Evolutionary conservation across 1,139 yeast species (phyloP).

Genomic region (Candida mesenterica): DNA sequence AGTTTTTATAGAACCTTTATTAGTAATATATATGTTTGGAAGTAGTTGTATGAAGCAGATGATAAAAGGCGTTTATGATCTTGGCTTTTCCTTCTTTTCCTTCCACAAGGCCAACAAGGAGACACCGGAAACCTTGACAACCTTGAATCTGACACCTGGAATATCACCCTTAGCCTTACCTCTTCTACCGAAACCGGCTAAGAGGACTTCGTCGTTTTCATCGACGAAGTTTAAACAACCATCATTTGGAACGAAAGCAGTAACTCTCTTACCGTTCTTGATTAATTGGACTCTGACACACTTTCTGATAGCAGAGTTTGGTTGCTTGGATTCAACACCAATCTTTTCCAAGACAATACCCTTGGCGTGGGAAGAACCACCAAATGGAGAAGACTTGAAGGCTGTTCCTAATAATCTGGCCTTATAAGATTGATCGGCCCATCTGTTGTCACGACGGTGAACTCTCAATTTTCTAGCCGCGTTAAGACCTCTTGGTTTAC

Average conservation of each 20-base stretch:
- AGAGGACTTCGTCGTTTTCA: conserved; percentile 98
- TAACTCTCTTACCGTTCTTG: conserved; percentile 99
- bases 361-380: conserved; percentile 99
- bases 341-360: conserved; percentile 99
- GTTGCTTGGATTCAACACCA: conserved; percentile 99
- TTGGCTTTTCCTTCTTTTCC: conserved; percentile 99
- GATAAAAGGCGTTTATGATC: conserved; percentile 62
- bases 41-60: conserved; percentile 4
- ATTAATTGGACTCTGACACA: conserved; percentile 99
- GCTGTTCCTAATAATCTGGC: conserved; percentile 99
- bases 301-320: conserved; percentile 99
- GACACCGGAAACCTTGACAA: conserved; percentile 99
- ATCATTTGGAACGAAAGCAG: conserved; percentile 99
- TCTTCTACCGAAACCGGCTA: conserved; percentile 99
- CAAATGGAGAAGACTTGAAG: conserved; percentile 99
- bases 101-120: conserved; percentile 99
- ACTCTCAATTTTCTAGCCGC: conserved; percentile 99
- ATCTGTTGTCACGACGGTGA: conserved; percentile 99
- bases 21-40: conserved; percentile 11
- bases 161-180: conserved; percentile 99
- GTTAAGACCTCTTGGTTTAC: conserved; percentile 98
- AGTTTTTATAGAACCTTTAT: conserved; percentile 7
- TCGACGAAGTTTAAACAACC: conserved; percentile 99
- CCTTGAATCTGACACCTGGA: conserved; percentile 99
- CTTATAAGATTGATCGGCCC: conserved; percentile 99